Evolutionary conservation across 345 rosid genomes (phyloP), one percentile per base, ranked within the genome.

Genomic region (Kandelia obovata): DNA sequence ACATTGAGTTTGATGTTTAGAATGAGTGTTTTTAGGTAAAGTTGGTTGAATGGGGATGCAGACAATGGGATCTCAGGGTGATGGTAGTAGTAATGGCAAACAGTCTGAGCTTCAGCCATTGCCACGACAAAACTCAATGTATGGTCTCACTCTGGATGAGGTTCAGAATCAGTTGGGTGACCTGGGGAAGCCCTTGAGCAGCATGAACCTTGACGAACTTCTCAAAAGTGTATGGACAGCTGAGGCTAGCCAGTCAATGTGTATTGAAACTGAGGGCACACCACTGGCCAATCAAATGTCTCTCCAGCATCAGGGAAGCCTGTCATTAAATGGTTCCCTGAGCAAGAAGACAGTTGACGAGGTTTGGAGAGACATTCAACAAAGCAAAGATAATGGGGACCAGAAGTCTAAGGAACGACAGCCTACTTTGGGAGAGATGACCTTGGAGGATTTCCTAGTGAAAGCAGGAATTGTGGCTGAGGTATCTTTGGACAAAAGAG

Each of bases 281-380:
- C 60, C 75, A 23, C 49, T 81, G 71, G 79, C 72, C 49, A 66
- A 79, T 70, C 88, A 83, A 70, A 75, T 68, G 59, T 78, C 87
- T 67, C 72, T 89, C 63, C 92, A 88, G 64, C 86, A 78, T n/a
- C 96, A 96, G 77, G 92, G 86, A 7, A 88, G 95, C 51, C 69
- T 90, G 69, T 84, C 97, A 51, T 64, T 92, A 27, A 81, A 90
- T 13, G 68, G 88, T 73, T 83, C 85, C 70, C 73, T 92, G 15
- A 89, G 98, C 69, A 88, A 90, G 83, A 92, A 89, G 89, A 96
- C 99, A 3, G 99, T 96, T 62, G 97, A 92, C 64, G 99, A 96
- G 75, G 95, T 92, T 10, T 96, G 99, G 99, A 92, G 83, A 85
- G 96, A 89, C 71, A 92, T 96, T 79, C 99, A 92, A 70, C 91